Percentiles rank a stretch among this genome's conserved stretches.
These are phyloP conservation scores for Curvularia sp. DNA, from an alignment of 2,329 filamentous ascomycete species.

Conservation along the genomic window DNA sequence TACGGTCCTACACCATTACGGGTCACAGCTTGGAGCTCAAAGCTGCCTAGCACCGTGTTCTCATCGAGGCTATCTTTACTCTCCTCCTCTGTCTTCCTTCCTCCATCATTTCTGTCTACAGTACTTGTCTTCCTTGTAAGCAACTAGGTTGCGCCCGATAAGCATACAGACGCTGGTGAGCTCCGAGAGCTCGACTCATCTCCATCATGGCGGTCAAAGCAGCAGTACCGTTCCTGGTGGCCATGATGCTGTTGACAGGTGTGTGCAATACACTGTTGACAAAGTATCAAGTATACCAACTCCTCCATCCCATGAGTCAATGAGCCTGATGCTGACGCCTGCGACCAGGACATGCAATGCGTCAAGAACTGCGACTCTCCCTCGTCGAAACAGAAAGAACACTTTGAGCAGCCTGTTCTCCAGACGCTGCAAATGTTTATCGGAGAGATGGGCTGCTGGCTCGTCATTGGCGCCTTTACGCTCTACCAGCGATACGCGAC, in stretches of 20 bases:
- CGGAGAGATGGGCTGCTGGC: conserved; percentile 94
- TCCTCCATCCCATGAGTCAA: neutral
- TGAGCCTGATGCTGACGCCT: conserved; percentile 27
- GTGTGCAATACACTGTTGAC: conserved; percentile 97
- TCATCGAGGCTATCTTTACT: conserved; percentile 12
- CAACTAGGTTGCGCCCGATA: conserved; percentile 16
- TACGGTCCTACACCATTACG: conserved; percentile 32
- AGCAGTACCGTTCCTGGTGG: conserved; percentile 83
- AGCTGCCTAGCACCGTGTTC: conserved; percentile 31
- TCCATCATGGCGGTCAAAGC: conserved; percentile 71
- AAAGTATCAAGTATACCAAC: conserved; percentile 79
- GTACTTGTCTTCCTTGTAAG: conserved; percentile 20
- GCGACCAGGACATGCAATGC: conserved; percentile 87
- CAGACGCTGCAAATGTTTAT: conserved; percentile 98
- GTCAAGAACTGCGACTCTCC: conserved; percentile 83
- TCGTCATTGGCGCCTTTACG: conserved; percentile 76
- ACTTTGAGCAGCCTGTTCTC: conserved; percentile 93
- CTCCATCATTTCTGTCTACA: conserved; percentile 7
- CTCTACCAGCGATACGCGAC: conserved; percentile 67
- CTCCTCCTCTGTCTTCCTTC: conserved; percentile 8
- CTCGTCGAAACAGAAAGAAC: conserved; percentile 68
- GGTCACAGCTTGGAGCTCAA: conserved; percentile 25
- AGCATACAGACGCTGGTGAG: conserved; percentile 11
- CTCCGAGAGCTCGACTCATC: conserved; percentile 25
- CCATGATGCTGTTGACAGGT: conserved; percentile 95